Base-by-base conservation (phyloP, 164 flowering plant species). In the Tetracentron sinense region DNA sequence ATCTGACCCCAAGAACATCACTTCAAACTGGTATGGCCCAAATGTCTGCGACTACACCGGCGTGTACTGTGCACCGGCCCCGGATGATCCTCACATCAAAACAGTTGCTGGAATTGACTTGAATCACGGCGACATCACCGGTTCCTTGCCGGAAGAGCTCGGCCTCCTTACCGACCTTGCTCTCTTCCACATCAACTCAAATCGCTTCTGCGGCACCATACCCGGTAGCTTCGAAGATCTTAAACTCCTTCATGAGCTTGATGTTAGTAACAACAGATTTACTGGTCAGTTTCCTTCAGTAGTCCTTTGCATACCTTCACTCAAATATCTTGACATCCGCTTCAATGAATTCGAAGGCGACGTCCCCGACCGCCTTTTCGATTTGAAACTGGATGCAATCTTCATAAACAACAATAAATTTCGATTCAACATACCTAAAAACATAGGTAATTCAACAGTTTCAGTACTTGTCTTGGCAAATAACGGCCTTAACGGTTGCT, bases 61-160 rank as follows among this genome's bases (percentile, higher is more conserved):
- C 1, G 84, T 90, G 42, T 90, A 50, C 77, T 90, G 97, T 69
- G 89, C 97, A 0, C 78, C 83, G 0, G 83, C 95, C 7, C 88
- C 72, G 0, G 86, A 85, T 59, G 74, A 88, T 58, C 81, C 86
- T 20, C 31, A 74, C 61, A 25, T 64, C 70, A 42, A 23, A 15
- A 86, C 92, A 3, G 95, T 90, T 15, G 95, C 91, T 3, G 97
- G 95, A 6, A 81, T 90, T 6, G 97, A 88, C 74, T 76, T 90
- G 1, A 90, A 88, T 80, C 89, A 86, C 28, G 89, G 69, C 11
- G 28, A 77, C 54, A 79, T 90, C 25, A 44, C 76, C 3, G 95
- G 95, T 1, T 42, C 46, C 12, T 62, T 90, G 42, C 86, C 91
- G 0, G 82, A 83, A 33, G 82, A 83, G 3, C 87, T 90, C 7